Conservation (phyloP, 192 early-diverging fungal genomes). For the Dissophora globulifera region DNA sequence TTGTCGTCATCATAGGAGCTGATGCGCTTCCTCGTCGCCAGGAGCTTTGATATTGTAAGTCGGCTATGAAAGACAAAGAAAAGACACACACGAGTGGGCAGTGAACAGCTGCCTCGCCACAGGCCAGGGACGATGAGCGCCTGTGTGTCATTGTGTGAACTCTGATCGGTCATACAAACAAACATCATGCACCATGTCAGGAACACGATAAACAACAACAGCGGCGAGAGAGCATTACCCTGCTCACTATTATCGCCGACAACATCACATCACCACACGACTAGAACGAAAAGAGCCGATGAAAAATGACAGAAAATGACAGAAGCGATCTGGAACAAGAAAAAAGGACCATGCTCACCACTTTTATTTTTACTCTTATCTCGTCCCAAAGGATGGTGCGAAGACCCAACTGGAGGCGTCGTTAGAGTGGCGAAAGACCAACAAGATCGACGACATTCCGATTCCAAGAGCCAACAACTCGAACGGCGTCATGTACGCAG, state of each 20-base stretch:
- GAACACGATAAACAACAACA: background rate
- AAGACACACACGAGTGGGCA: no score
- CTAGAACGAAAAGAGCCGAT: background rate
- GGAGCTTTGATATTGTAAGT: slow-evolving; percentile 73
- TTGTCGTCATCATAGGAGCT: slow-evolving; percentile 58
- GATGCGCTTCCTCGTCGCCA: slow-evolving; percentile 69
- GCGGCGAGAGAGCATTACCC: background rate
- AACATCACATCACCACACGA: background rate
- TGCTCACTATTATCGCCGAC: no score
- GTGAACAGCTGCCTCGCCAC: no score
- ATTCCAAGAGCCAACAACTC: slow-evolving; percentile 66
- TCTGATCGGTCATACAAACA: slow-evolving; percentile 14
- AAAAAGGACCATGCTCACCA: background rate
- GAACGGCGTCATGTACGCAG: slow-evolving; percentile 70
- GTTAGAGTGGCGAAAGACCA: slow-evolving; percentile 68
- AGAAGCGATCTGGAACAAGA: no score
- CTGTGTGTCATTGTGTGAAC: no score
- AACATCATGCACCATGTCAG: no score
- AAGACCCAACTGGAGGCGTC: slow-evolving; percentile 68
- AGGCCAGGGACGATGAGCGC: no score
- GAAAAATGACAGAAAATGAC: background rate
- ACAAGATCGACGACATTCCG: slow-evolving; percentile 68
- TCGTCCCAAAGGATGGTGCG: slow-evolving; percentile 61
- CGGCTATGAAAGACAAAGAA: no score
- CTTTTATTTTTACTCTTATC: no score